phyloP scores from a whole-genome alignment of 2,329 filamentous ascomycete species.

The Juglanconis sp. region DNA sequence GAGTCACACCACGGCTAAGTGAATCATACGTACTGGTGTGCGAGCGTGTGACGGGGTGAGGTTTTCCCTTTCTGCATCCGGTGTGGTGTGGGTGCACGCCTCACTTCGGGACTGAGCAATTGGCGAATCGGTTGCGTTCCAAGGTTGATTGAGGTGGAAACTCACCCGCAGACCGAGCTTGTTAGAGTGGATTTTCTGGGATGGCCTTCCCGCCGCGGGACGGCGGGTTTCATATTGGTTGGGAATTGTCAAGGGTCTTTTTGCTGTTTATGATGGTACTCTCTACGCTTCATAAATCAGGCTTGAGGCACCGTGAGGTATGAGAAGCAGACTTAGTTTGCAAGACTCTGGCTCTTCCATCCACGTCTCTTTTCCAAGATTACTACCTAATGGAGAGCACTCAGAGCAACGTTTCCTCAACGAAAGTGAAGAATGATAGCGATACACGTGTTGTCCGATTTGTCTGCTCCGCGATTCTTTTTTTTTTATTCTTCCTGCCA shows the following conservation, averaged over 20 bases:
- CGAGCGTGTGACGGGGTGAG: neutral
- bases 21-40: neutral
- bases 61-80: no score
- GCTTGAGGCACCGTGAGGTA: neutral
- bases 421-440: slow-evolving; percentile 23
- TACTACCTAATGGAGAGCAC: neutral
- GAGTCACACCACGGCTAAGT: slow-evolving; percentile 3
- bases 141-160: no score
- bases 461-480: neutral
- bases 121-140: neutral
- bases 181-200: no score
- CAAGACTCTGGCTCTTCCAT: neutral
- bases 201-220: no score
- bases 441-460: slow-evolving; percentile 17
- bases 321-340: slow-evolving; percentile 10
- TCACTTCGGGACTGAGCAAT: neutral
- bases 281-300: no score
- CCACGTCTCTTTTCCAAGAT: neutral
- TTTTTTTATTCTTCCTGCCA: neutral
- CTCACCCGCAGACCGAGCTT: no score
- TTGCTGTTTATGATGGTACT: no score
- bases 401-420: slow-evolving; percentile 12
- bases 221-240: no score
- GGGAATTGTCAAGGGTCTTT: no score
- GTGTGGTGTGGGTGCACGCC: no score